Conservation (phyloP, 495 filamentous ascomycete genomes). For the Collariella sp. region DNA sequence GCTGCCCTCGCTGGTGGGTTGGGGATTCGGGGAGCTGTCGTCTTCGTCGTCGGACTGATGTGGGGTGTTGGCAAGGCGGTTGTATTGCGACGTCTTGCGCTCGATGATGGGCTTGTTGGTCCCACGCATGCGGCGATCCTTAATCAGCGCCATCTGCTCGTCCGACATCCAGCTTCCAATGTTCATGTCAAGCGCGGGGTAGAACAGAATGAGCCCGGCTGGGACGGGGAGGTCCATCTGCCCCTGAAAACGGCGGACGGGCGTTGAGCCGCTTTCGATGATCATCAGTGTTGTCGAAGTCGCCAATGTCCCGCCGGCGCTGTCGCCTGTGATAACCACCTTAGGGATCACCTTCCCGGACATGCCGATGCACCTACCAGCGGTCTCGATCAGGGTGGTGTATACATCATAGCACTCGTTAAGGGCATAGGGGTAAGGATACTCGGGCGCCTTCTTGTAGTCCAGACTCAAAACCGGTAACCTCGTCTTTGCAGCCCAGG, state of each 20-base stretch:
- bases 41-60: constrained; percentile 56
- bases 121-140: constrained; percentile 66
- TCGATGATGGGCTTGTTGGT: constrained; percentile 68
- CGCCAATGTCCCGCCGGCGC: constrained; percentile 85
- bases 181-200: constrained; percentile 87
- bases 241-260: constrained; percentile 47
- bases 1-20: constrained; percentile 1
- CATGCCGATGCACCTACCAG: constrained; percentile 73
- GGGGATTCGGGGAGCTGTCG: constrained; percentile 27
- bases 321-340: constrained; percentile 81
- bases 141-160: constrained; percentile 90
- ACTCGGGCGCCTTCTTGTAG: constrained; percentile 91
- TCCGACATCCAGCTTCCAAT: constrained; percentile 99
- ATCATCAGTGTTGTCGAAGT: constrained; percentile 79
- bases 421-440: constrained; percentile 87
- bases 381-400: constrained; percentile 62
- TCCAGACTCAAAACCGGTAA: constrained; percentile 83
- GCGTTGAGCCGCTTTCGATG: constrained; percentile 57
- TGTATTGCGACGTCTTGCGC: constrained; percentile 63
- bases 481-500: constrained; percentile 79
- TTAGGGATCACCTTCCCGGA: constrained; percentile 62
- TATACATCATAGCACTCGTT: constrained; percentile 98
- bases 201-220: constrained; percentile 74
- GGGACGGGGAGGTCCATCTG: constrained; percentile 62
- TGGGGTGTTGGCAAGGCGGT: constrained; percentile 51